A percentile compares a stretch with the other conserved stretches of the same genome.
Evolutionary conservation across 2,329 filamentous ascomycete genomes (phyloP).

Genomic region (Dactylellina leptospora): DNA sequence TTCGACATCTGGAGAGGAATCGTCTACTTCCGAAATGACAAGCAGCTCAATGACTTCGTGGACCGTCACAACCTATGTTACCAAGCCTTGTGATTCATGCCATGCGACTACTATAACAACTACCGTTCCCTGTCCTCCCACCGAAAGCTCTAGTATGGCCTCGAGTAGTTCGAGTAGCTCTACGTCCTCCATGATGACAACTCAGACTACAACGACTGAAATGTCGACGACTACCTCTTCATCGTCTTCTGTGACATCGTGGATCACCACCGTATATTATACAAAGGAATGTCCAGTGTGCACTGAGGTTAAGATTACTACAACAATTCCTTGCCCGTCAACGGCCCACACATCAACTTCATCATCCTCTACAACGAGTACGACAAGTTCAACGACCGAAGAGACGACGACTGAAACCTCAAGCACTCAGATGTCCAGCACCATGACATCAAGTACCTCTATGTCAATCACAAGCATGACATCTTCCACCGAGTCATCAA

Average conservation of each 20-base stretch:
- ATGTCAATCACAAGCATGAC: slow-evolving; percentile 7
- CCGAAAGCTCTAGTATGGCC: not conserved
- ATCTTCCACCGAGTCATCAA: not conserved
- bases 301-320: not conserved
- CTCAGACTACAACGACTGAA: not conserved
- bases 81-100: not conserved
- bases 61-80: not conserved
- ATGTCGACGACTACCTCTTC: not conserved
- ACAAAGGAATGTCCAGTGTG: not conserved
- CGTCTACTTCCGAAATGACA: not conserved
- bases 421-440: not conserved
- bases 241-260: not conserved
- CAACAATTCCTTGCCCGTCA: not conserved
- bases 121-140: slow-evolving; percentile 4
- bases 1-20: not conserved
- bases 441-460: not conserved
- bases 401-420: not conserved
- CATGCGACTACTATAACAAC: not conserved
- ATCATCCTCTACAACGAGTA: not conserved
- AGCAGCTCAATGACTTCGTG: not conserved
- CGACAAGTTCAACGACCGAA: not conserved
- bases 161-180: too few relatives aligned
- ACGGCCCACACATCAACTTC: not conserved
- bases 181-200: too few relatives aligned
- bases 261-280: slow-evolving; percentile 5